Base-by-base conservation (phyloP, 768 basidiomycete genomes). In the Leccinum barrowsii region DNA sequence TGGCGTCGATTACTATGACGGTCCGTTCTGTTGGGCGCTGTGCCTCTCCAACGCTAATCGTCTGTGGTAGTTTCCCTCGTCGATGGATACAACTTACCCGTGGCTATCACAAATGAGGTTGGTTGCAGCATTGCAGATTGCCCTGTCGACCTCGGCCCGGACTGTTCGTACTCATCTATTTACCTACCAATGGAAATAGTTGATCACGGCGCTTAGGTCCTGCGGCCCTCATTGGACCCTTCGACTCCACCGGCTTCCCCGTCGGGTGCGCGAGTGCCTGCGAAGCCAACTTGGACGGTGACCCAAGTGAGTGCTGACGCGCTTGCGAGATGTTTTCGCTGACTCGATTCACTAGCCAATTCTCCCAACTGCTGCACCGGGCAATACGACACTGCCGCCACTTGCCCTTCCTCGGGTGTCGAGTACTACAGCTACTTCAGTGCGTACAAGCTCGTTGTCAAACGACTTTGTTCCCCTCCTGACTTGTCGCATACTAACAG, bases 331-430 rank as follows among this genome's bases (percentile, higher is more conserved):
- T 8, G 26, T 30, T n/a, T 19, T n/a, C 35, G 26, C 55, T 62
- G 13, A 65, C 28, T 19, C 19, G 50, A 48, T 19, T 46, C 48
- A 32, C 12, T 52, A 82, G 83, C 64, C 37, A 80, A 88, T 72
- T 85, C 84, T 21, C 70, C 77, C 5, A 85, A 87, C 65, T 88
- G 87, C 70, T 89, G 87, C 74, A 80, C 80, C 7, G 87, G 87
- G 10, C 69, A 67, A 47, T 74, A 80, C 70, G 72, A 70, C 68
- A 84, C 81, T 5, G 70, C 83, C 1, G 70, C 65, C 10, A 86
- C 84, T 0, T 88, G 86, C 68, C 85, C 84, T 13, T 61, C 75
- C 12, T 80, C 80, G 4, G 75, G 75, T 21, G 76, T 78, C 8
- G 60, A 54, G 19, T 75, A 71, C 63, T 79, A 79, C 63, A 67